These are phyloP conservation scores for Nicotiana rustica DNA, from an alignment of 305 asterid species.

Conservation along the genomic window DNA sequence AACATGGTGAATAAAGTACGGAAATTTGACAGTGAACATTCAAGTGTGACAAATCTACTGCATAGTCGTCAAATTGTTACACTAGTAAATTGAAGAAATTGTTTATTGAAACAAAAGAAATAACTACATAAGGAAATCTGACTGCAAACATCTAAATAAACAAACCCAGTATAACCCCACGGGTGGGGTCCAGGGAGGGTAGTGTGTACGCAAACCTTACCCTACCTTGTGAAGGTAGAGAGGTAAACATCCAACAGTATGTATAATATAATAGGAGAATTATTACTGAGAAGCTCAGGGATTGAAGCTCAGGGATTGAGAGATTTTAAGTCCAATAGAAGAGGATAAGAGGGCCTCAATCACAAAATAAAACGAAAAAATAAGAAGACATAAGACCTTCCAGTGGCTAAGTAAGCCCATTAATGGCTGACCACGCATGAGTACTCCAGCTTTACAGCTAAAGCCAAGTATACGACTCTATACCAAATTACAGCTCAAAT, in stretches of 20 bases:
- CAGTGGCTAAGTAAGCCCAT: neutral
- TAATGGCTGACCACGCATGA: neutral
- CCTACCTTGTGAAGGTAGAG: too few species aligned
- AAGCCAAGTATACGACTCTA: constrained; percentile 4
- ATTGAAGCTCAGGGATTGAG: neutral
- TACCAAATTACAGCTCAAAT: constrained; percentile 6
- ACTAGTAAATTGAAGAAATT: neutral
- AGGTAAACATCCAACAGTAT: neutral
- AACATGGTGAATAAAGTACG: neutral
- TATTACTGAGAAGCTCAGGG: constrained; percentile 23
- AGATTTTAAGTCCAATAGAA: constrained; percentile 5
- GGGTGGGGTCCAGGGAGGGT: too few species aligned
- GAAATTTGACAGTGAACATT: constrained; percentile 16
- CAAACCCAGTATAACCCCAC: too few species aligned
- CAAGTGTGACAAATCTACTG: constrained; percentile 1
- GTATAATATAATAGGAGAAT: neutral
- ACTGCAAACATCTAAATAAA: neutral
- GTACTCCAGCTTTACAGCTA: neutral
- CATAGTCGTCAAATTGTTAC: constrained; percentile 20
- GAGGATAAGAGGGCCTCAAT: constrained; percentile 14
- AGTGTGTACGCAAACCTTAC: too few species aligned
- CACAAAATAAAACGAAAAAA: neutral
- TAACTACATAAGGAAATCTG: neutral
- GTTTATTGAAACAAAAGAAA: constrained; percentile 24
- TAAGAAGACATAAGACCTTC: neutral